Base-by-base conservation (phyloP, 495 filamentous ascomycete species). In the Filosporella fistucella region DNA sequence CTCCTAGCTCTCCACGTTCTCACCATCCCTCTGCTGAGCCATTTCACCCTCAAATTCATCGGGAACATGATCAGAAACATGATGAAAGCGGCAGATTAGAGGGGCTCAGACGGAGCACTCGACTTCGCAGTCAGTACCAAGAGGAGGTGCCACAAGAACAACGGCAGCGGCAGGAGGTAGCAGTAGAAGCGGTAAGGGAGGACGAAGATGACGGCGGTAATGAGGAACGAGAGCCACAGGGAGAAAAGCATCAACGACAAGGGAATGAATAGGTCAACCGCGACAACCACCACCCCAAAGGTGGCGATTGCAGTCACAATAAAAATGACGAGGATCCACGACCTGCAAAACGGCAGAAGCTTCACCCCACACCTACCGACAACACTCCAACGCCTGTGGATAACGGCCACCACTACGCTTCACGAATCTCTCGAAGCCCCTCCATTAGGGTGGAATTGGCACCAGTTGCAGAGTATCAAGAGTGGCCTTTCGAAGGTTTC, bases 401-500 rank as follows among this genome's bases (percentile, higher is more conserved):
- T 45, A 28, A 49, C 24, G 25, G 18, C 14, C 51, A 54, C 37
- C 30, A 42, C 25, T 33, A 47, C 43, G 23, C 39, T 20, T 18
- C 46, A 20, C 29, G 26, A 26, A 46, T 24, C 30, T 48, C 43
- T 47, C 49, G 42, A 30, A 47, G 44, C 38, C 46, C 46, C 21
- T 39, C 41, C 4, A 18, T 4, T n/a, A 35, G 4, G 33, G 13
- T 4, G 32, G 23, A 28, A 4, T 2, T 21, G 16, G 7, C 40
- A 49, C 34, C 22, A 54, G 39, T 48, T 45, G 35, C 53, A 16
- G 48, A 56, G 24, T 56, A 56, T 47, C 40, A 47, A 20, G 53
- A 56, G 17, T 56, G 21, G 34, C 53, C 46, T 30, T 45, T 56
- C 32, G 48, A 56, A 52, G 48, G 48, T 33, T 56, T 56, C 36